Percentiles rank a stretch among this genome's conserved stretches.
Evolutionary conservation across 805 yeast genomes (phyloP).

Genomic region (Pichia ethanolica): DNA sequence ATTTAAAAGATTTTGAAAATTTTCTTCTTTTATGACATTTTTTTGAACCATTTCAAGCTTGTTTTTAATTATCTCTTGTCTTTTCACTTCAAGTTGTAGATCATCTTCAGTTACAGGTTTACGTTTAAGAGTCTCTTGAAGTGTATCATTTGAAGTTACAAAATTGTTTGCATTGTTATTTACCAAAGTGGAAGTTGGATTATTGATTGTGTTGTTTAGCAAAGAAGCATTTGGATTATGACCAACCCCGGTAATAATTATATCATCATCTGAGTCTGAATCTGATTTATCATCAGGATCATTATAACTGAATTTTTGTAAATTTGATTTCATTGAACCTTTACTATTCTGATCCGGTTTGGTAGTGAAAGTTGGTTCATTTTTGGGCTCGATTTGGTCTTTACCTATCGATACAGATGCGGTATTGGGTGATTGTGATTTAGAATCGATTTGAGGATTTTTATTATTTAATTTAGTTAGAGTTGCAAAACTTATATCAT

Average conservation of each 20-base stretch:
- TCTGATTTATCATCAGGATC: slow-evolving; percentile 2
- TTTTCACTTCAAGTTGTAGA: neutral
- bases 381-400: neutral
- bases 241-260: slow-evolving; percentile 3
- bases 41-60: slow-evolving; percentile 1
- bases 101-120: neutral
- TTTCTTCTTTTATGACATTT: slow-evolving; percentile 4
- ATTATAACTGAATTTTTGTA: slow-evolving; percentile 3
- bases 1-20: neutral
- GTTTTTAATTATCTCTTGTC: slow-evolving; percentile 7
- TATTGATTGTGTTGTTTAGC: too few relatives aligned
- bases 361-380: neutral
- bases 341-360: too few relatives aligned
- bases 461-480: neutral
- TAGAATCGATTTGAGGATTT: neutral
- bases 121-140: neutral
- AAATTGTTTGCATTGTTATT: too few relatives aligned
- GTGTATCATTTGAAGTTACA: too few relatives aligned
- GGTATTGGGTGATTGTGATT: neutral
- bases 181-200: too few relatives aligned
- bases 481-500: neutral
- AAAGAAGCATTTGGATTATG: neutral
- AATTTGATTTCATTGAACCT: neutral
- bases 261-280: slow-evolving; percentile 5
- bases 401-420: too few relatives aligned